Conservation (phyloP, 495 filamentous ascomycete species). For the Bathelium albidoporum region DNA sequence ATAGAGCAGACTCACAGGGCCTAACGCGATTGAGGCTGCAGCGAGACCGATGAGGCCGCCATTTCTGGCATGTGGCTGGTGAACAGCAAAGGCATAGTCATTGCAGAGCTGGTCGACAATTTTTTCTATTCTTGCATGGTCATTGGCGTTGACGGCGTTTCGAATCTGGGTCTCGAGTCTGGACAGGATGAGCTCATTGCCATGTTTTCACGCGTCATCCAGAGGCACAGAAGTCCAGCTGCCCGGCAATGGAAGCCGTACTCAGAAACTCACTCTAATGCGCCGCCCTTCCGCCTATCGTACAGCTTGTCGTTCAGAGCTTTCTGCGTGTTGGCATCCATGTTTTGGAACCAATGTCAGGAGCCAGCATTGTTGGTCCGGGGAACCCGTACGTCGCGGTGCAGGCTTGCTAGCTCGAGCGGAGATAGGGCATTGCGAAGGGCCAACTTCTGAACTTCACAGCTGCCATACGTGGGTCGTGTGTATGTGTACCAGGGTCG, state of each 20-base stretch:
- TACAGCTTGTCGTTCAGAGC: conserved; percentile 96
- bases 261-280: conserved; percentile 68
- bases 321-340: conserved; percentile 85
- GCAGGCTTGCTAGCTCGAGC: not conserved
- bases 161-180: conserved; percentile 88
- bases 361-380: not conserved
- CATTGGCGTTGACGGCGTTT: conserved; percentile 63
- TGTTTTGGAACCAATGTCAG: conserved; percentile 24
- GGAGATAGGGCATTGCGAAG: not conserved
- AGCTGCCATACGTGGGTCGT: not conserved
- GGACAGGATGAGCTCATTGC: not conserved
- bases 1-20: conserved; percentile 51
- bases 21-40: conserved; percentile 91
- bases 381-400: not conserved
- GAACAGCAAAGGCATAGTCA: conserved; percentile 94
- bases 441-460: not conserved
- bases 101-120: conserved; percentile 95
- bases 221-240: too few relatives aligned
- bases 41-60: conserved; percentile 94
- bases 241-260: too few relatives aligned
- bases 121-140: conserved; percentile 65
- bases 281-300: conserved; percentile 91
- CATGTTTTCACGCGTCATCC: not conserved
- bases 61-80: conserved; percentile 94
- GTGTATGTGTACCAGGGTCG: not conserved